phyloP scores from a whole-genome alignment of 768 basidiomycete genomes.

The Lentinula lateritia region DNA sequence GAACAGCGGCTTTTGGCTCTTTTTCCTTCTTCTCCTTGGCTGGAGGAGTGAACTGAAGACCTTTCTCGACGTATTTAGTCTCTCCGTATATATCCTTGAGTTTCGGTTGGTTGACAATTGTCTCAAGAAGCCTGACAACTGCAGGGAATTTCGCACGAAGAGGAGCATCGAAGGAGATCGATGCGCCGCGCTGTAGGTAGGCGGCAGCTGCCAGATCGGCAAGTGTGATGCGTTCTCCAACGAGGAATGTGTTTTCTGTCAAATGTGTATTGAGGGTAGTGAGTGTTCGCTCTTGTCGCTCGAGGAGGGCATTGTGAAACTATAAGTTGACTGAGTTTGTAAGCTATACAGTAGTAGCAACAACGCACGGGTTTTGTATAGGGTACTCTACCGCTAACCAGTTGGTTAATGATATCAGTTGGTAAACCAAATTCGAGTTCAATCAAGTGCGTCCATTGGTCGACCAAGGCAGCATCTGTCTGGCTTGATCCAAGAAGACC shows the following conservation, averaged over 20 bases:
- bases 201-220: constrained; percentile 77
- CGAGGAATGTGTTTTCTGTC: constrained; percentile 78
- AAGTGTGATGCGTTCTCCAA: constrained; percentile 90
- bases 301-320: constrained; percentile 52
- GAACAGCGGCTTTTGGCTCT: constrained; percentile 44
- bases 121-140: constrained; percentile 81
- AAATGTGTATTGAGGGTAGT: constrained; percentile 72
- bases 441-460: constrained; percentile 79
- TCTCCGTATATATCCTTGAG: constrained; percentile 64
- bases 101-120: constrained; percentile 78
- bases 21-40: constrained; percentile 67
- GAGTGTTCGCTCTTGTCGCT: constrained; percentile 53
- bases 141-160: constrained; percentile 67
- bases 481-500: constrained; percentile 63
- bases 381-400: constrained; percentile 48
- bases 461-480: constrained; percentile 70
- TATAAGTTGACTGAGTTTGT: constrained; percentile 19
- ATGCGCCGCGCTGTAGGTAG: constrained; percentile 48
- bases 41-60: constrained; percentile 63
- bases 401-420: constrained; percentile 29
- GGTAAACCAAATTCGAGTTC: constrained; percentile 55
- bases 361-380: constrained; percentile 79
- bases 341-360: neutral
- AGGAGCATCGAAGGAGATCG: constrained; percentile 58
- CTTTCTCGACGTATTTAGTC: constrained; percentile 62